phyloP scores from a whole-genome alignment of 768 basidiomycete species.

The Phaffia tasmanica region DNA sequence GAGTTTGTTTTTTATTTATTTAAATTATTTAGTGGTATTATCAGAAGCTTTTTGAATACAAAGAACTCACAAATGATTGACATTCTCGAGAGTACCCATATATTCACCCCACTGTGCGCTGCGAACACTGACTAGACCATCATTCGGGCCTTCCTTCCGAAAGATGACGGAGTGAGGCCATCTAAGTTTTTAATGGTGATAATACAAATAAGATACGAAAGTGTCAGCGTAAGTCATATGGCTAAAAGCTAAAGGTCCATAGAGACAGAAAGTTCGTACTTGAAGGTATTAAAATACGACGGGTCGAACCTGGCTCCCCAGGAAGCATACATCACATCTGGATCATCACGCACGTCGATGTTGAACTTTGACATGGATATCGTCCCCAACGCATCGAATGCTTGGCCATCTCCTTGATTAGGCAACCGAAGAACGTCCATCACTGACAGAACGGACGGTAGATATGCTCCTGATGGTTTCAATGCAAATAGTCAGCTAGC shows the following conservation, averaged over 20 bases:
- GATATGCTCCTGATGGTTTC: constrained; percentile 31
- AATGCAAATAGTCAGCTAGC: background rate
- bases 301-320: constrained; percentile 91
- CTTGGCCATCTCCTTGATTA: constrained; percentile 86
- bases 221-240: constrained; percentile 26
- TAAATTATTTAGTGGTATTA: background rate
- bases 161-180: constrained; percentile 71
- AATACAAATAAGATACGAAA: background rate
- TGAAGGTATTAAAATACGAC: constrained; percentile 82
- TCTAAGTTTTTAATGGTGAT: constrained; percentile 26
- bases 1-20: too few relatives aligned
- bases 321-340: constrained; percentile 75
- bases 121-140: constrained; percentile 79
- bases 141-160: constrained; percentile 82
- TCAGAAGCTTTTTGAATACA: constrained; percentile 24
- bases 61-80: constrained; percentile 62
- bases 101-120: constrained; percentile 93
- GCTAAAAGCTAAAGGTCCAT: background rate
- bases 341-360: constrained; percentile 64
- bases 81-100: constrained; percentile 77
- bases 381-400: constrained; percentile 76
- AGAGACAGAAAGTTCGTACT: constrained; percentile 36
- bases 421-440: constrained; percentile 71
- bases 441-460: constrained; percentile 40
- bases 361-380: constrained; percentile 85